Conservation (phyloP, 441 rosid species). For the Dalechampia spathulata region DNA sequence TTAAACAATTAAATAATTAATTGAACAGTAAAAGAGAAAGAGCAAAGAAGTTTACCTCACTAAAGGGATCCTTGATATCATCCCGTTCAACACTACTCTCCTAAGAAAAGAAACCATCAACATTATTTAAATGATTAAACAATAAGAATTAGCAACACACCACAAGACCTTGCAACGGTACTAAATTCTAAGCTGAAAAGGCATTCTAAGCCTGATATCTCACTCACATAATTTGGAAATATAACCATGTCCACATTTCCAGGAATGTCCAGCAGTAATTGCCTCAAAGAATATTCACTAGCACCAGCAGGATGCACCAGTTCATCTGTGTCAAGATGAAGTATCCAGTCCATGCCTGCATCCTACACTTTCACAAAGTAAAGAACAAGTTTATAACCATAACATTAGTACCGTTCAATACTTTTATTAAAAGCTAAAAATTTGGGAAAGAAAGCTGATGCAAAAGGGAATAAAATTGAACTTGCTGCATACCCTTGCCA, state of each 20-base stretch:
- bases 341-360: conserved; percentile 80
- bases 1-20: neutral
- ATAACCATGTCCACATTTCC: conserved; percentile 66
- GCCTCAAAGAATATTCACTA: conserved; percentile 75
- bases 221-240: conserved; percentile 89
- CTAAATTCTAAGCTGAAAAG: too few relatives aligned
- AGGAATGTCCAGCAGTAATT: conserved; percentile 59
- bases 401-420: neutral
- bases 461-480: conserved; percentile 12
- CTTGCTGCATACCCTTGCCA: conserved; percentile 68
- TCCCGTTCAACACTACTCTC: conserved; percentile 88
- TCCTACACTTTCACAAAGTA: conserved; percentile 41
- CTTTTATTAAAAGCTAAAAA: neutral
- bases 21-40: neutral
- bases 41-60: conserved; percentile 43
- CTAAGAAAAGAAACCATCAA: conserved; percentile 29
- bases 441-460: neutral
- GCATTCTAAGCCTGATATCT: conserved; percentile 5
- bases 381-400: conserved; percentile 11
- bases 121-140: conserved; percentile 5
- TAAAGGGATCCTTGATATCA: conserved; percentile 75
- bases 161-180: neutral
- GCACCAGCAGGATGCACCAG: conserved; percentile 73
- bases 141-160: neutral
- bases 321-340: conserved; percentile 94